Percentiles rank a stretch among this genome's conserved stretches.
phyloP scores from a whole-genome alignment of 1,284 basidiomycete species.

The Flammula alnicola region DNA sequence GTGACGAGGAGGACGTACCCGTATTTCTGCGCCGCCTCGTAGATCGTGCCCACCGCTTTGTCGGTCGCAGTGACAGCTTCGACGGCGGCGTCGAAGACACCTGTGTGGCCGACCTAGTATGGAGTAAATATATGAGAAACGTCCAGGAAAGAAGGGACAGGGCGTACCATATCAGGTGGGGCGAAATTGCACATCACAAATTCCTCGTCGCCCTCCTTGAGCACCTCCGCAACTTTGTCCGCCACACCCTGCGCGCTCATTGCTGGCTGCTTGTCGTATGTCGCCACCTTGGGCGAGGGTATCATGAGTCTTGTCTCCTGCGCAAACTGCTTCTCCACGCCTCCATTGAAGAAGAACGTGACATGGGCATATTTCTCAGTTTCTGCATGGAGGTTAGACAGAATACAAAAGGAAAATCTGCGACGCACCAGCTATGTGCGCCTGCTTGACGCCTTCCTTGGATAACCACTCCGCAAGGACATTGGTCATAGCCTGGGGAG shows the following conservation, averaged over 20 bases:
- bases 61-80: constrained; percentile 85
- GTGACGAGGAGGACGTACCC: constrained; percentile 88
- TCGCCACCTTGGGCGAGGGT: constrained; percentile 84
- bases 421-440: constrained; percentile 76
- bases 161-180: constrained; percentile 86
- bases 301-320: constrained; percentile 88
- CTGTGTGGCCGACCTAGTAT: constrained; percentile 83
- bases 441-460: constrained; percentile 79
- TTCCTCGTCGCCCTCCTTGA: constrained; percentile 70
- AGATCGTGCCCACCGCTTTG: constrained; percentile 83
- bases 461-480: constrained; percentile 90
- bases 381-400: constrained; percentile 47
- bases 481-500: constrained; percentile 88
- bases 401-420: neutral
- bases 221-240: constrained; percentile 87
- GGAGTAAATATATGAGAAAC: no score
- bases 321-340: constrained; percentile 88
- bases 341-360: constrained; percentile 97
- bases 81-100: constrained; percentile 86
- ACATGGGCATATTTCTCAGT: constrained; percentile 96
- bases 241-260: constrained; percentile 89
- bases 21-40: constrained; percentile 81
- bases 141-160: neutral
- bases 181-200: constrained; percentile 98
- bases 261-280: constrained; percentile 83